phyloP scores from a whole-genome alignment of 441 rosid genomes.

The Bruguiera hainesii region DNA sequence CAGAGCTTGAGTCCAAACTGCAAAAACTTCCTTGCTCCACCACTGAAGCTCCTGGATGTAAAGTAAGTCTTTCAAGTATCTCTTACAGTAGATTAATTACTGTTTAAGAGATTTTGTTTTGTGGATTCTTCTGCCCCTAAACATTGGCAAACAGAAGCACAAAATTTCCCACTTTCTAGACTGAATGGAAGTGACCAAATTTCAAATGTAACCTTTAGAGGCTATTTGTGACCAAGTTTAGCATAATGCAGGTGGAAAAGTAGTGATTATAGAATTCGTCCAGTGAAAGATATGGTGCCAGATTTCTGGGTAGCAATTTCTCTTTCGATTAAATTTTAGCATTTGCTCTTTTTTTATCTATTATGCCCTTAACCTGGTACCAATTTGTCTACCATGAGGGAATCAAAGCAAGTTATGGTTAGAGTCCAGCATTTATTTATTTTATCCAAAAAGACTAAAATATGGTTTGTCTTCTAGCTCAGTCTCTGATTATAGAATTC shows the following conservation, averaged over 20 bases:
- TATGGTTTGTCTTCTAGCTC: background rate
- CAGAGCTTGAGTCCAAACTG: constrained; percentile 78
- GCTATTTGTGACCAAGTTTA: constrained; percentile 1
- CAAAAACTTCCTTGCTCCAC: constrained; percentile 55
- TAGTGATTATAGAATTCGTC: background rate
- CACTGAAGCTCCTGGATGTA: constrained; percentile 20
- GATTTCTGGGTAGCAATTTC: no score
- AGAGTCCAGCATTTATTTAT: background rate
- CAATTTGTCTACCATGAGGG: no score
- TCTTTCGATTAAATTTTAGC: background rate
- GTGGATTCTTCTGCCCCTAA: background rate
- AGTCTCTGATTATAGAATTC: background rate
- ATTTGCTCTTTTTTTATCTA: background rate
- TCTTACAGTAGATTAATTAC: constrained; percentile 3
- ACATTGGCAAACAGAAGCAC: no score
- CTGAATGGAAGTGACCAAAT: background rate
- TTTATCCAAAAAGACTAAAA: background rate
- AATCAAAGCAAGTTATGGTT: background rate
- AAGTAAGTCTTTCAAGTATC: constrained; percentile 17
- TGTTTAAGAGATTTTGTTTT: background rate
- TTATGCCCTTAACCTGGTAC: background rate
- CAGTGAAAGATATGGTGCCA: no score
- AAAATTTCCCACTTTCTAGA: background rate
- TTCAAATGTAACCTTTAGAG: background rate
- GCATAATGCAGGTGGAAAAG: background rate